A percentile compares a stretch with the other conserved stretches of the same genome.
Evolutionary conservation across 2,329 filamentous ascomycete species (phyloP).

Genomic region (Colletotrichum godetiae): DNA sequence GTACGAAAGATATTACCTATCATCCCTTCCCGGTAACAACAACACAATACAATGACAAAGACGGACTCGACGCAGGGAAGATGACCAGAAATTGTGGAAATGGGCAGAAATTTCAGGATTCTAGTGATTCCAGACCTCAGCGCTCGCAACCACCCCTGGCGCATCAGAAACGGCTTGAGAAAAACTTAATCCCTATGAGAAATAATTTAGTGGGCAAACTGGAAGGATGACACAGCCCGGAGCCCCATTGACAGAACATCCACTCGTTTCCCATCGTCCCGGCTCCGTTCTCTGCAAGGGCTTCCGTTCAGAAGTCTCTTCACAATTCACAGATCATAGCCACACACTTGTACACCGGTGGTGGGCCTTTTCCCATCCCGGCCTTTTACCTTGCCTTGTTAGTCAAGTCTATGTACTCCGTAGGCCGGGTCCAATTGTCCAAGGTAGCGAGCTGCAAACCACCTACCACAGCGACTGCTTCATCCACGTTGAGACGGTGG

Average conservation of each 20-base stretch:
- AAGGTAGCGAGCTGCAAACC: neutral
- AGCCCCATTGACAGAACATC: constrained; percentile 18
- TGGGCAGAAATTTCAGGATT: constrained; percentile 6
- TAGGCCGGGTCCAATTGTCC: neutral
- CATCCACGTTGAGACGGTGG: constrained; percentile 28
- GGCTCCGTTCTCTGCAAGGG: constrained; percentile 5
- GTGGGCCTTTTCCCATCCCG: neutral
- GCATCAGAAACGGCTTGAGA: neutral
- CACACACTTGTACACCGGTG: neutral
- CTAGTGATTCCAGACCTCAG: neutral
- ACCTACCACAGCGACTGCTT: constrained; percentile 23
- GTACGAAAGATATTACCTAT: neutral
- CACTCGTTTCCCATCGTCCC: constrained; percentile 21
- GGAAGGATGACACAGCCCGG: constrained; percentile 1
- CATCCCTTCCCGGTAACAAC: constrained; percentile 13
- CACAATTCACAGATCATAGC: neutral
- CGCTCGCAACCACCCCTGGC: neutral
- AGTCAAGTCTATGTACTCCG: neutral
- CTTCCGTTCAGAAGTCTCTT: neutral
- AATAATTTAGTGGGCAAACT: neutral
- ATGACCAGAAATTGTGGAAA: constrained; percentile 11
- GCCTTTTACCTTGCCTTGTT: neutral
- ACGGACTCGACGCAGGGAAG: neutral
- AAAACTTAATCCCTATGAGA: constrained; percentile 3
- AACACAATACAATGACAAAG: neutral